Conservation (phyloP, 257 asterid species). For the Asclepias syriaca region DNA sequence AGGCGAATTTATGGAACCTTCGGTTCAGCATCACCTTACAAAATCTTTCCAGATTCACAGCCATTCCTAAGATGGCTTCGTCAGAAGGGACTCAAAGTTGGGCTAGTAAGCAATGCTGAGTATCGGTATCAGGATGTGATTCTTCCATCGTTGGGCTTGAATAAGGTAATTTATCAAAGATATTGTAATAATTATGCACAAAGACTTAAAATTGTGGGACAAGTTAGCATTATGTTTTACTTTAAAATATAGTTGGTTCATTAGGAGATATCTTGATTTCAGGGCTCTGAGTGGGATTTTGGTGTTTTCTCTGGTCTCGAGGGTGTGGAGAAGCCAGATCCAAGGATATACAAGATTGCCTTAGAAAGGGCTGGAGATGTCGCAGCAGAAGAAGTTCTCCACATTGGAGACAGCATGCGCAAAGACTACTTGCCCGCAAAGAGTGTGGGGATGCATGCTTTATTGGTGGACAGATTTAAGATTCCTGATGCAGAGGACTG, state of each 20-base stretch:
- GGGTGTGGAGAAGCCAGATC: slow-evolving; percentile 92
- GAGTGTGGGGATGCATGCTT: slow-evolving; percentile 75
- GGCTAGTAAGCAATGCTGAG: slow-evolving; percentile 90
- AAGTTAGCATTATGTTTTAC: not conserved
- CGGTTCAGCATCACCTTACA: slow-evolving; percentile 91
- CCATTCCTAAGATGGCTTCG: slow-evolving; percentile 91
- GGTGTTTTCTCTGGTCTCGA: slow-evolving; percentile 95
- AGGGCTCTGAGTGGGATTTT: slow-evolving; percentile 99
- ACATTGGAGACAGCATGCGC: slow-evolving; percentile 88
- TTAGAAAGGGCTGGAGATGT: slow-evolving; percentile 81
- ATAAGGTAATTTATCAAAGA: slow-evolving; percentile 40
- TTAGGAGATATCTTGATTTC: slow-evolving; percentile 7
- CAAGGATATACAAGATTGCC: slow-evolving; percentile 67
- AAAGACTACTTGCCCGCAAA: slow-evolving; percentile 79
- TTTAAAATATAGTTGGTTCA: not conserved
- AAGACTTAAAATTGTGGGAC: not conserved
- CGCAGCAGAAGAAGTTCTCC: slow-evolving; percentile 74
- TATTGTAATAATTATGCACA: too few species aligned
- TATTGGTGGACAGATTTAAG: slow-evolving; percentile 71
- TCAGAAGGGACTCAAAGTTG: slow-evolving; percentile 55
- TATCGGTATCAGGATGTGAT: slow-evolving; percentile 84
- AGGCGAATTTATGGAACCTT: slow-evolving; percentile 81
- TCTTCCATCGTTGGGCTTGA: slow-evolving; percentile 88
- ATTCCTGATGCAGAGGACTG: slow-evolving; percentile 69
- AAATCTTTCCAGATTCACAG: slow-evolving; percentile 67